Evolutionary conservation across 2,329 filamentous ascomycete species (phyloP).

Genomic region (Endothia cerciana): DNA sequence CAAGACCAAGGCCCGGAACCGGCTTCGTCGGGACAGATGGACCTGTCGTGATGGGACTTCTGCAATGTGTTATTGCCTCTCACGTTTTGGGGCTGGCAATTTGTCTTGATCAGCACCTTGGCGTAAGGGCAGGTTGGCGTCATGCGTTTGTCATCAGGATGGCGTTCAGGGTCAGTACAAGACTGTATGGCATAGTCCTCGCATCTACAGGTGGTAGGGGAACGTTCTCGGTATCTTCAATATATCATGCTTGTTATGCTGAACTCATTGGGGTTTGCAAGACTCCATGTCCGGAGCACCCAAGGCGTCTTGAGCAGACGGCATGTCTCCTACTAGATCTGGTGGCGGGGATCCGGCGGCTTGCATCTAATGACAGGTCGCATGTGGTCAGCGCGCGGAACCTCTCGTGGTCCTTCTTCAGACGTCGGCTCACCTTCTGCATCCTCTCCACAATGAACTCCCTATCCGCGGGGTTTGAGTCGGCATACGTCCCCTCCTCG

Average conservation of each 20-base stretch:
- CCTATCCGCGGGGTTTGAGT: slow-evolving; percentile 78
- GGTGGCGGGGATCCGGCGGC: slow-evolving; percentile 85
- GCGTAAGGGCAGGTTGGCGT: slow-evolving; percentile 1
- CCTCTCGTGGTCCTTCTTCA: not conserved
- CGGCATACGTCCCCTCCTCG: slow-evolving; percentile 78
- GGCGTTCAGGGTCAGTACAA: slow-evolving; percentile 18
- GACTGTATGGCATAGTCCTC: slow-evolving; percentile 23
- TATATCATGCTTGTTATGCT: not conserved
- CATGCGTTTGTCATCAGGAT: not conserved
- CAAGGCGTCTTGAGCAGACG: slow-evolving; percentile 75
- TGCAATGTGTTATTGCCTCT: slow-evolving; percentile 1
- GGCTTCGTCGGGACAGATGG: slow-evolving; percentile 47
- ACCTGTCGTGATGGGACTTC: slow-evolving; percentile 44
- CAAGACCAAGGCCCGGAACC: slow-evolving; percentile 31
- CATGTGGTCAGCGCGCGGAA: slow-evolving; percentile 29
- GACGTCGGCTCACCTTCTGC: slow-evolving; percentile 75
- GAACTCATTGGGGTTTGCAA: slow-evolving; percentile 62
- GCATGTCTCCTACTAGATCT: slow-evolving; percentile 89
- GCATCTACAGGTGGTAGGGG: slow-evolving; percentile 32
- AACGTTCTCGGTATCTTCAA: slow-evolving; percentile 16
- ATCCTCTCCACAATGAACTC: slow-evolving; percentile 96
- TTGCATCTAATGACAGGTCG: slow-evolving; percentile 77
- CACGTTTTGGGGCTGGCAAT: not conserved
- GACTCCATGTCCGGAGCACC: slow-evolving; percentile 60
- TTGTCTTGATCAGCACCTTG: slow-evolving; percentile 5